Base-by-base conservation (phyloP, 2,329 filamentous ascomycete species). In the Berkeleyomyces rouxiae region DNA sequence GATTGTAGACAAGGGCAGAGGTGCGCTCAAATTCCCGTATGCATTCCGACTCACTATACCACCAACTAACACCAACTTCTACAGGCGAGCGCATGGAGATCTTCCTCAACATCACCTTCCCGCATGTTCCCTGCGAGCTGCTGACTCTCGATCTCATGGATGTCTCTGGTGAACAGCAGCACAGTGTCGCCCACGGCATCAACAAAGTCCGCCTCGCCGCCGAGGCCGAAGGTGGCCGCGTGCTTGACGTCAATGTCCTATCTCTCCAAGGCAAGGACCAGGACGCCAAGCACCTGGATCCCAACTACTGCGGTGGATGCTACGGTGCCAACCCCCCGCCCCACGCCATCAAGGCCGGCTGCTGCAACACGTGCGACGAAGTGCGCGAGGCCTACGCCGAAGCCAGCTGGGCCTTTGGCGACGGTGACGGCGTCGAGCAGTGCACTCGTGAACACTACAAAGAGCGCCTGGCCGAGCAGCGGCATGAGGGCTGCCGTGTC, bases 81-180 rank as follows among this genome's bases (percentile, higher is more conserved):
- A 71, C 68, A 90, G 88, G 90, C 73, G 91, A 99, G 79, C 90
- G 92, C 74, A 97, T 99, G 92, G 93, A 97, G 73, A 99, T 99
- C 67, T 90, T 96, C 73, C 82, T 99, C 74, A 99, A 99, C 77
- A 85, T 99, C 65, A 93, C 90, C 57, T 99, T 99, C 72, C 93
- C 93, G 7, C 85, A 85, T 66, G 82, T 99, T 68, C 93, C 93
- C 7, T 99, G 93, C 76, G 92, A 97, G 74, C 83, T 99, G 60
- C 79, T 97, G 67, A 96, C 93, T 10, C 85, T 99, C 69, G 93
- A 99, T 73, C 92, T 99, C 63, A 99, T 99, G 93, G 93, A 99
- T 75, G 92, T 97, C 36, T 96, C 90, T 31, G 93, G 93, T 66
- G 93, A 99, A 74, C 87, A 96, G 71, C 93, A 99, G 74, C 88